Conservation (phyloP, 2,329 filamentous ascomycete species). For the Alternaria triticimaculans region DNA sequence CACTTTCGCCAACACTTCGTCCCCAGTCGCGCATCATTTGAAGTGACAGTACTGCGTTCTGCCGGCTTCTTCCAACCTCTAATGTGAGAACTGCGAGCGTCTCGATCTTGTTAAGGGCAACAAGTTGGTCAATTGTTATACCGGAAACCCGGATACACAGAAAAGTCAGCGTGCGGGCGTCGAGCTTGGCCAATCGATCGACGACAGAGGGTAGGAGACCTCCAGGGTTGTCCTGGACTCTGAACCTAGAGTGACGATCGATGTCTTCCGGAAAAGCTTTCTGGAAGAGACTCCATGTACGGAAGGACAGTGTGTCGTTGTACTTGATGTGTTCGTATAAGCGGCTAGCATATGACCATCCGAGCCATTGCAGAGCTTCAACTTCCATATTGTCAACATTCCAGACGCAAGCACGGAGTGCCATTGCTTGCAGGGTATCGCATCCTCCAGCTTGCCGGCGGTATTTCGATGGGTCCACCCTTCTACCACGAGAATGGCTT, state of each 20-base stretch:
- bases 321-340: conserved; percentile 24
- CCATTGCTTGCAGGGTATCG: conserved; percentile 25
- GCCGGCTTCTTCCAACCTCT: neutral
- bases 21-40: conserved; percentile 25
- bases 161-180: conserved; percentile 21
- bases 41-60: neutral
- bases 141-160: conserved; percentile 22
- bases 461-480: conserved; percentile 14
- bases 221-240: conserved; percentile 3
- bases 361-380: conserved; percentile 23
- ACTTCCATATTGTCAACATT: conserved; percentile 22
- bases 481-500: conserved; percentile 18
- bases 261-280: conserved; percentile 26
- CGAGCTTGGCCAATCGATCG: conserved; percentile 18
- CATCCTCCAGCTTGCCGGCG: conserved; percentile 15
- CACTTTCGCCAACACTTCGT: conserved; percentile 23
- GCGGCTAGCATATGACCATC: conserved; percentile 24
- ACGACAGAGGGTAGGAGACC: conserved; percentile 19
- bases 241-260: conserved; percentile 18
- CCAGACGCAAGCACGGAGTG: conserved; percentile 25
- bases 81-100: conserved; percentile 28
- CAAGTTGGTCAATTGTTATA: conserved; percentile 21
- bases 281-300: conserved; percentile 24
- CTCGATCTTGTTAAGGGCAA: conserved; percentile 19
- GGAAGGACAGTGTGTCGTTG: conserved; percentile 24